Percentiles rank a stretch among this genome's conserved stretches.
Conservation (phyloP, 257 asterid species). For the Solanum neorickii region DNA sequence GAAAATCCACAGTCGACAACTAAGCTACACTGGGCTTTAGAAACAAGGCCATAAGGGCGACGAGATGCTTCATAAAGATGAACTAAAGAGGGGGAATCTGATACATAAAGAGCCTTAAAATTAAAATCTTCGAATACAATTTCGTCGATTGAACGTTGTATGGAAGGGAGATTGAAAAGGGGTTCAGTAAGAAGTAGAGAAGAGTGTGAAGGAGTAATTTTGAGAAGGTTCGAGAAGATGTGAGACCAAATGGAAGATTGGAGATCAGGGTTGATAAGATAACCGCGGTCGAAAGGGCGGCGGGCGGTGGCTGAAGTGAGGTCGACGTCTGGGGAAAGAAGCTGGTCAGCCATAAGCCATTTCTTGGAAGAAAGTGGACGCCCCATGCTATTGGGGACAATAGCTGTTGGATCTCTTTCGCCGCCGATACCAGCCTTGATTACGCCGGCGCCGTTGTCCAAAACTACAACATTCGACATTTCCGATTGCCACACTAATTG, state of each 20-base stretch:
- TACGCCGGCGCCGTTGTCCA: conserved; percentile 91
- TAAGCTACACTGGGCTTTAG: conserved; percentile 79
- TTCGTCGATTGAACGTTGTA: conserved; percentile 65
- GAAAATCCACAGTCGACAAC: conserved; percentile 93
- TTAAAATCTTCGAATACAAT: conserved; percentile 77
- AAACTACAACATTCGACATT: conserved; percentile 67
- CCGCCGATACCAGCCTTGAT: conserved; percentile 90
- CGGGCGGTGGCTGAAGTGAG: conserved; percentile 94
- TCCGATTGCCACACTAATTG: background rate
- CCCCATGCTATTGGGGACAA: conserved; percentile 85
- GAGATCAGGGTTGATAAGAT: conserved; percentile 83
- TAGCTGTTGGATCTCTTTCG: conserved; percentile 68
- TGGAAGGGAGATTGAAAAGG: conserved; percentile 76
- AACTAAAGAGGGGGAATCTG: conserved; percentile 78
- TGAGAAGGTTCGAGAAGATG: conserved; percentile 61
- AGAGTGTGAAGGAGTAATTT: conserved; percentile 45
- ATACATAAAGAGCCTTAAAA: conserved; percentile 53
- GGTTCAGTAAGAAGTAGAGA: conserved; percentile 84
- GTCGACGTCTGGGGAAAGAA: conserved; percentile 75
- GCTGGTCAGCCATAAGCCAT: conserved; percentile 72
- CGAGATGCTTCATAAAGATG: conserved; percentile 86
- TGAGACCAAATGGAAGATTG: conserved; percentile 80
- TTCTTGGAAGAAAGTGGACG: conserved; percentile 79
- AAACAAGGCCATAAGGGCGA: conserved; percentile 57
- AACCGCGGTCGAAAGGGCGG: conserved; percentile 93